Evolutionary conservation across 2,329 filamentous ascomycete species (phyloP).

Genomic region (Neurospora crassa): DNA sequence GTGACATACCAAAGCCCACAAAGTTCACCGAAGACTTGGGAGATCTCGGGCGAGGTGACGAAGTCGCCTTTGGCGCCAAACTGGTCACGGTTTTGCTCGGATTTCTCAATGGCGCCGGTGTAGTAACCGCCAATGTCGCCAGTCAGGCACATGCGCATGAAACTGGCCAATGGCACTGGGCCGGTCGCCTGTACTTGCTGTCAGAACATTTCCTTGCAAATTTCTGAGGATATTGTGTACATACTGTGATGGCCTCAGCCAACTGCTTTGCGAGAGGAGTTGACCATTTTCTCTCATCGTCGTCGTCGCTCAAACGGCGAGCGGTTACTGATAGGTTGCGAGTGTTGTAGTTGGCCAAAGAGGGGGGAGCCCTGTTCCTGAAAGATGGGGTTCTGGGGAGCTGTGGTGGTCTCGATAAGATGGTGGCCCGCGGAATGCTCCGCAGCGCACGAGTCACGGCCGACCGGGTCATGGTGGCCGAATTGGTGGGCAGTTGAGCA

Average conservation of each 20-base stretch:
- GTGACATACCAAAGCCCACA: slow-evolving; percentile 91
- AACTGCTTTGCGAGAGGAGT: slow-evolving; percentile 85
- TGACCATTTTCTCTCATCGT: slow-evolving; percentile 62
- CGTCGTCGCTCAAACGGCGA: slow-evolving; percentile 1
- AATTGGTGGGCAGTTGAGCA: not conserved
- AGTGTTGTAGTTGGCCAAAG: not conserved
- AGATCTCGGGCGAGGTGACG: slow-evolving; percentile 94
- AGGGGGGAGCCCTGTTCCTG: not conserved
- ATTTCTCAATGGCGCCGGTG: slow-evolving; percentile 54
- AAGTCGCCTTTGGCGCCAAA: slow-evolving; percentile 95
- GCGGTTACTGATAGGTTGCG: slow-evolving; percentile 10
- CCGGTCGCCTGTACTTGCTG: slow-evolving; percentile 53
- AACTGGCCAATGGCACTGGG: slow-evolving; percentile 82
- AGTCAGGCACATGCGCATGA: slow-evolving; percentile 98
- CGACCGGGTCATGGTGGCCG: slow-evolving; percentile 9
- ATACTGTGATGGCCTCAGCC: slow-evolving; percentile 75
- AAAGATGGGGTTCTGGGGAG: not conserved
- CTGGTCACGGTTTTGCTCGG: slow-evolving; percentile 57
- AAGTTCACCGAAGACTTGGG: slow-evolving; percentile 91
- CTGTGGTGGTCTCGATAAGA: not conserved
- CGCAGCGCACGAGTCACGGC: slow-evolving; percentile 10
- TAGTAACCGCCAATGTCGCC: slow-evolving; percentile 90
- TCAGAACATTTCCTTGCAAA: not conserved
- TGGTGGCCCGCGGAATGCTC: slow-evolving; percentile 6
- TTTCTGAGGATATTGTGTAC: slow-evolving; percentile 5